Evolutionary conservation across 257 asterid genomes (phyloP).

Genomic region (Solanum tarapatanum): DNA sequence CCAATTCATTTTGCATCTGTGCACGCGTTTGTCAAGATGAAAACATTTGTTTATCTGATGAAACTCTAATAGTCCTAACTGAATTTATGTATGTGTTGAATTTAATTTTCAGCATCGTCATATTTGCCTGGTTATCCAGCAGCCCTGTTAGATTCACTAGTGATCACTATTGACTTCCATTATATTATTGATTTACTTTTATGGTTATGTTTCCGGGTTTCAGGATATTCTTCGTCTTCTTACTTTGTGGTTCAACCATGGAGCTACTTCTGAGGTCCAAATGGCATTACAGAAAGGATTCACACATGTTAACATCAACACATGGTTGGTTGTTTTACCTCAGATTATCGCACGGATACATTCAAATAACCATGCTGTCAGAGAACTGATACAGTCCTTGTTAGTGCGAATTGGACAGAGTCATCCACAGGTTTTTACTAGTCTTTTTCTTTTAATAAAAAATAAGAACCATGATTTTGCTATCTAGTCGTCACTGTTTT

Average conservation of each 20-base stretch:
- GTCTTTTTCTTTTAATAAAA: background rate
- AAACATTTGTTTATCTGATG: background rate
- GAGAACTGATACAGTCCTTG: slow-evolving; percentile 90
- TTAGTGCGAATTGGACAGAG: slow-evolving; percentile 91
- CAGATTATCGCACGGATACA: slow-evolving; percentile 99
- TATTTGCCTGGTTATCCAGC: background rate
- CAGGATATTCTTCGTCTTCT: slow-evolving; percentile 99
- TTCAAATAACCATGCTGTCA: slow-evolving; percentile 87
- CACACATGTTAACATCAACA: slow-evolving; percentile 87
- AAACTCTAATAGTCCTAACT: background rate
- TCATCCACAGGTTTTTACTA: slow-evolving; percentile 82
- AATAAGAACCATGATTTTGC: background rate
- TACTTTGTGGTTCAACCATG: slow-evolving; percentile 99
- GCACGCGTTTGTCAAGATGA: background rate
- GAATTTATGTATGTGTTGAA: background rate
- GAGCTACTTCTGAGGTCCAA: slow-evolving; percentile 95
- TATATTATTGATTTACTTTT: background rate
- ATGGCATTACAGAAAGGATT: slow-evolving; percentile 91
- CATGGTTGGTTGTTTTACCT: slow-evolving; percentile 99
- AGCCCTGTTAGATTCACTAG: background rate
- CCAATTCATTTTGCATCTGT: background rate
- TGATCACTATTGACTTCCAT: background rate
- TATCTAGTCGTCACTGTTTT: background rate
- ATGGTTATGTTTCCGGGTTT: slow-evolving; percentile 1
- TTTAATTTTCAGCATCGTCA: background rate